Percentiles rank a stretch among this genome's conserved stretches.
Evolutionary conservation across 176 grass and related monocot genomes (phyloP).

Genomic region (Urochloa ruziziensis): DNA sequence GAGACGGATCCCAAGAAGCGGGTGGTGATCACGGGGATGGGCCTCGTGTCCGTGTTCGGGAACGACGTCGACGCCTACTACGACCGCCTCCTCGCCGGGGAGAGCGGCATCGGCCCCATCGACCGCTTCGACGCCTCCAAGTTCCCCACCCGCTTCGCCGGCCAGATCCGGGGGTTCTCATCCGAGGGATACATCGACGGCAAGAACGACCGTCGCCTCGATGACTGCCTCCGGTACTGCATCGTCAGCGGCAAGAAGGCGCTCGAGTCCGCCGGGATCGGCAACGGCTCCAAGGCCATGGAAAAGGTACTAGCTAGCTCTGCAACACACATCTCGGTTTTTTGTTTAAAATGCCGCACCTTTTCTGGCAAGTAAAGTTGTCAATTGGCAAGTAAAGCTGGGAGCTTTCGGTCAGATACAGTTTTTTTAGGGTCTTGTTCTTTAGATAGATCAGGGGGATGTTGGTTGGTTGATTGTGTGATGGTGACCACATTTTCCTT

Average conservation of each 20-base stretch:
- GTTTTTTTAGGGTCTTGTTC: neutral
- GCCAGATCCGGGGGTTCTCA: conserved; percentile 80
- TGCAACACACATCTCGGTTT: neutral
- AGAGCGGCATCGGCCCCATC: conserved; percentile 72
- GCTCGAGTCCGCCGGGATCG: conserved; percentile 56
- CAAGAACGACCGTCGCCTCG: conserved; percentile 71
- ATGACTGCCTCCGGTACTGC: conserved; percentile 89
- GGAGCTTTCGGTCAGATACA: neutral
- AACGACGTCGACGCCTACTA: conserved; percentile 84
- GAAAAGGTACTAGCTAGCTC: conserved; percentile 59
- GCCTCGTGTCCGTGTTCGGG: conserved; percentile 83
- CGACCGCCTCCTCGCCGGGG: conserved; percentile 77
- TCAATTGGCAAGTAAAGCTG: neutral
- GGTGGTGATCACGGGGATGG: conserved; percentile 94
- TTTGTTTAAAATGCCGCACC: neutral
- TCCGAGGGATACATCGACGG: conserved; percentile 92
- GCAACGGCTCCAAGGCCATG: conserved; percentile 43
- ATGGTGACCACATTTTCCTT: neutral
- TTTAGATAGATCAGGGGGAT: conserved; percentile 7
- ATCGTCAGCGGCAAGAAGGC: conserved; percentile 94
- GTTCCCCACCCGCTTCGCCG: conserved; percentile 87
- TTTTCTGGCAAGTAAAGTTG: neutral
- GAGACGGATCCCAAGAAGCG: conserved; percentile 91
- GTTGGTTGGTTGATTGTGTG: neutral
- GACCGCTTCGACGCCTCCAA: conserved; percentile 88